These are phyloP conservation scores for Papiliotrema terrestris DNA, from an alignment of 1,284 basidiomycete species.

Conservation along the genomic window DNA sequence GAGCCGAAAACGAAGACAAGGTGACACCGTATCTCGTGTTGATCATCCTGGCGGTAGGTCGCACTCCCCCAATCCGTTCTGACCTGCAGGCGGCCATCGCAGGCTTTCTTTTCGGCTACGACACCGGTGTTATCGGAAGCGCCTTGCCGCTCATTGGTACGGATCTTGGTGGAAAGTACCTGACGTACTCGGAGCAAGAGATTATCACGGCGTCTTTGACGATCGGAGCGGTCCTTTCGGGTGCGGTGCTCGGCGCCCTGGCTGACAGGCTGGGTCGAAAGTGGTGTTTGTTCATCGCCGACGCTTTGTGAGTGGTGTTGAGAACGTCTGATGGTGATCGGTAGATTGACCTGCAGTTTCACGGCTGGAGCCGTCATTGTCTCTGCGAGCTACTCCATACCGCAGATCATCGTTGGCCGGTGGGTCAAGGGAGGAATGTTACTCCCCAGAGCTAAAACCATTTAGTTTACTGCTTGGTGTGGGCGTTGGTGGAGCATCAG, in stretches of 20 bases:
- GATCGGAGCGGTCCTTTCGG: conserved; percentile 3
- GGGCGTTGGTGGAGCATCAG: neutral
- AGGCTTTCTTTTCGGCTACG: conserved; percentile 18
- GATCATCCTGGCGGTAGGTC: conserved; percentile 1
- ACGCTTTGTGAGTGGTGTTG: conserved; percentile 4
- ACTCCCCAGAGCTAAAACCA: no score
- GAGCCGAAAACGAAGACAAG: conserved; percentile 3
- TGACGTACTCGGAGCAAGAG: conserved; percentile 8
- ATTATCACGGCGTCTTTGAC: conserved; percentile 7
- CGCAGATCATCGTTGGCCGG: neutral
- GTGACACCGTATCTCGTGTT: conserved; percentile 2
- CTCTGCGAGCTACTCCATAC: neutral
- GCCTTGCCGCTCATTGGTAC: conserved; percentile 14
- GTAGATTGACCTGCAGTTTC: neutral
- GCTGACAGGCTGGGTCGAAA: conserved; percentile 5
- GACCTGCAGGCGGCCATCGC: conserved; percentile 13
- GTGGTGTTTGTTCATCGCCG: conserved; percentile 5
- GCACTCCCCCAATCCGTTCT: neutral
- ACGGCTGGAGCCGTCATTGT: neutral
- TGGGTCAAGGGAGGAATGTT: no score
- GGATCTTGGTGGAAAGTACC: conserved; percentile 9
- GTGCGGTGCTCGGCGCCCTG: neutral
- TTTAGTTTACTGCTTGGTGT: neutral
- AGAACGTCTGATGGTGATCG: neutral
- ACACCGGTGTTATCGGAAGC: conserved; percentile 19